These are phyloP conservation scores for Boletus speciosus DNA, from an alignment of 768 basidiomycete species.

Conservation along the genomic window DNA sequence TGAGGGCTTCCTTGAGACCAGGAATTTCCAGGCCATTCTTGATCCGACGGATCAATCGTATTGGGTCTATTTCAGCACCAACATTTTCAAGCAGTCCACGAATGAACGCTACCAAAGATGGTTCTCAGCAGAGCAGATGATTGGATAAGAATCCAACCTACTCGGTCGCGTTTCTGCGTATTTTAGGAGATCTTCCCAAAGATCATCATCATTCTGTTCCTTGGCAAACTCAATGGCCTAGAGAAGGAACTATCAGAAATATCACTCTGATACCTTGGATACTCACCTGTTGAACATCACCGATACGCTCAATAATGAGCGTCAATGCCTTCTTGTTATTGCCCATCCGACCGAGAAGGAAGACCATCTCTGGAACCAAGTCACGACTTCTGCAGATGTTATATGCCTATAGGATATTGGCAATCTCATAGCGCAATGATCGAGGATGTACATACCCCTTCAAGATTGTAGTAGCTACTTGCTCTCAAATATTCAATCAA, in stretches of 20 bases:
- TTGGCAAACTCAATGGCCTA: conserved; percentile 98
- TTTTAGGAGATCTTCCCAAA: conserved; percentile 94
- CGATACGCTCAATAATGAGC: conserved; percentile 92
- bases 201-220: conserved; percentile 93
- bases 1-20: conserved; percentile 87
- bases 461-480: conserved; percentile 88
- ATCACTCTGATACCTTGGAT: background rate
- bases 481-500: conserved; percentile 90
- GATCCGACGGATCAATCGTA: conserved; percentile 90
- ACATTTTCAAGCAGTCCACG: conserved; percentile 93
- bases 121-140: background rate
- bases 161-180: conserved; percentile 94
- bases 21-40: conserved; percentile 96
- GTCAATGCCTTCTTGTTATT: conserved; percentile 93
- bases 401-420: conserved; percentile 59
- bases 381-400: conserved; percentile 80
- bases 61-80: conserved; percentile 93
- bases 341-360: conserved; percentile 94
- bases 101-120: conserved; percentile 67
- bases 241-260: background rate
- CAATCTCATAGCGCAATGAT: background rate
- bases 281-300: conserved; percentile 83
- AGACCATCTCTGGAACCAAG: conserved; percentile 95
- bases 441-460: conserved; percentile 48
- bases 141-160: conserved; percentile 31